phyloP scores from a whole-genome alignment of 2,329 filamentous ascomycete genomes.

The Aphanocladium album region DNA sequence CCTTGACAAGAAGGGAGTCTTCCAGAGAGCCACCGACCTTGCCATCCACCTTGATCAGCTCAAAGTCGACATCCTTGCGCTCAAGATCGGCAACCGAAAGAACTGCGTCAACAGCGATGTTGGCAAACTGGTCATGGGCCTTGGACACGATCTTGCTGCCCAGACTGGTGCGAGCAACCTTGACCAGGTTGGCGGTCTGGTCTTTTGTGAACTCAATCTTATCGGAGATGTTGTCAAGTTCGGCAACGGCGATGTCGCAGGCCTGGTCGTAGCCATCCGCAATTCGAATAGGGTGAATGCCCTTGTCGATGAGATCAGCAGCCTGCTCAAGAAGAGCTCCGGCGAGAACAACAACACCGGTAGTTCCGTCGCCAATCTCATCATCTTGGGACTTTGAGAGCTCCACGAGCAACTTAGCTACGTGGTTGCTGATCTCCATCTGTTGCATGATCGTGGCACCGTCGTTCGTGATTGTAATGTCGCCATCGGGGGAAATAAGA shows the following conservation, averaged over 20 bases:
- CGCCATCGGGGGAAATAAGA: constrained; percentile 94
- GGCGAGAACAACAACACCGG: constrained; percentile 92
- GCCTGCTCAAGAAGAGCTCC: constrained; percentile 94
- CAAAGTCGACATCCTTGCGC: constrained; percentile 95
- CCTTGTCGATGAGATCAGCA: constrained; percentile 97
- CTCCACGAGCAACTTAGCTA: constrained; percentile 93
- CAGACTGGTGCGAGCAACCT: constrained; percentile 91
- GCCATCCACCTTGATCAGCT: constrained; percentile 98
- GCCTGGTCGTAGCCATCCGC: constrained; percentile 97
- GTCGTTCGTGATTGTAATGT: constrained; percentile 99
- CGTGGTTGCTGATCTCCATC: constrained; percentile 99
- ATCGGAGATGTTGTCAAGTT: constrained; percentile 91
- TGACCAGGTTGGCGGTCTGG: constrained; percentile 79
- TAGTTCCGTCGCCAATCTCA: constrained; percentile 97
- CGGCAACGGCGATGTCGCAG: constrained; percentile 90
- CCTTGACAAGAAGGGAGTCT: constrained; percentile 91
- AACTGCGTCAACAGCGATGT: constrained; percentile 95
- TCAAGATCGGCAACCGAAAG: constrained; percentile 94
- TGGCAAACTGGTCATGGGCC: constrained; percentile 94
- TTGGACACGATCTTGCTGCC: constrained; percentile 99
- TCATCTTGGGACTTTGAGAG: constrained; percentile 98
- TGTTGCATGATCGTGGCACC: constrained; percentile 94
- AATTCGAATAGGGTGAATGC: constrained; percentile 97
- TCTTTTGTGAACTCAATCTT: constrained; percentile 78
- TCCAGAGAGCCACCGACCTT: constrained; percentile 94